Base-by-base conservation (phyloP, 768 basidiomycete genomes). In the Paxillus ammoniavirescens region DNA sequence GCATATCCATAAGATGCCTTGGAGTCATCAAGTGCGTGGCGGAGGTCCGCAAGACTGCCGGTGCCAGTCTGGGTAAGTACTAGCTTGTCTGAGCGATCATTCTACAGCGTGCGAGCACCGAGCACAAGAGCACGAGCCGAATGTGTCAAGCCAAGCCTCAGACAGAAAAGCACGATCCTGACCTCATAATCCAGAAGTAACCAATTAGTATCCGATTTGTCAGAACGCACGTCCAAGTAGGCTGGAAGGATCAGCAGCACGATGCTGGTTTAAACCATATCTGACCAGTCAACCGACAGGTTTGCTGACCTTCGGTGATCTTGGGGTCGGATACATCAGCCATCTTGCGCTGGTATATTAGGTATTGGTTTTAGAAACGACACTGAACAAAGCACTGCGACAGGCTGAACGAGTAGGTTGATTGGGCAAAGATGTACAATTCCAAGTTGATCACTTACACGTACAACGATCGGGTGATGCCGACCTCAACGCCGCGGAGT, bases 191-290 rank as follows among this genome's bases (percentile, higher is more conserved):
- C 91, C 53, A 97, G 73, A 52, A 98, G 76, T 42, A 95, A 66
- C 93, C 93, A 98, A 69, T 90, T 97, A 31, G 84, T 89, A 30
- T 91, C 89, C 37, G 85, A 78, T 66, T 93, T 93, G 78, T 91
- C 86, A 57, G 77, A 79, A 60, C 94, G 86, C 50, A 97, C 87
- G 61, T 93, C 89, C 69, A 82, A 77, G 78, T 97, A 96, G 31
- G 93, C 95, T 92, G 67, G 47, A 52, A 56, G 53, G 58, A 61
- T 61, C 54, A 61, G 65, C 56, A 72, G 66, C 63, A 66, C 51
- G 59, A 52, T 49, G 48, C 46, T 51, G 46, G 61, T 51, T 63
- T 54, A 61, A 54, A 51, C 57, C 30, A 50, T 10, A 38, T n/a
- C 12, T 47, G n/a, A 49, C 40, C 28, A n/a, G 42, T 46, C 51